Evolutionary conservation across 2,329 filamentous ascomycete species (phyloP).

Genomic region (Aspergillus vadensis): DNA sequence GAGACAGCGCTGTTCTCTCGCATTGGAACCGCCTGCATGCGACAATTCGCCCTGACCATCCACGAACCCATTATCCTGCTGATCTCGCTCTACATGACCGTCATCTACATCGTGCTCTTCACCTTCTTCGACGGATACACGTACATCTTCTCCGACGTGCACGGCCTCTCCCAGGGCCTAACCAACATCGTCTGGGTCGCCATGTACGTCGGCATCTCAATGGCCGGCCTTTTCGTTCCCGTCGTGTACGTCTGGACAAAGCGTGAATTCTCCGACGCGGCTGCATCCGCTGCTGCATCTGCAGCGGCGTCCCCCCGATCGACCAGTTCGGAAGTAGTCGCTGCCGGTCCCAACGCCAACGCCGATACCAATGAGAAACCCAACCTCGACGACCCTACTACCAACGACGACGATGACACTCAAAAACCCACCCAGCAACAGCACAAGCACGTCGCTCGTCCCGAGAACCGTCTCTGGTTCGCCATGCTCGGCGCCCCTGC

Average conservation of each 20-base stretch:
- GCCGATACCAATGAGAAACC: neutral
- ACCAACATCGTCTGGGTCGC: constrained; percentile 54
- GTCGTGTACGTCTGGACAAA: constrained; percentile 51
- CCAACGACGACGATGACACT: neutral
- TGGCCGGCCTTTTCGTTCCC: constrained; percentile 45
- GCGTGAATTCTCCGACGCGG: constrained; percentile 45
- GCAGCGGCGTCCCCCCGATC: neutral
- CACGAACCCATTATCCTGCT: constrained; percentile 46
- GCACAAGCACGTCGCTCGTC: constrained; percentile 30
- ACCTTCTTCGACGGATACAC: constrained; percentile 52
- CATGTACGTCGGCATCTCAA: constrained; percentile 49
- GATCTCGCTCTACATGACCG: constrained; percentile 36
- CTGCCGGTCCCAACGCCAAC: neutral
- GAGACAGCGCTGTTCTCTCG: constrained; percentile 45
- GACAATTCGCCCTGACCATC: constrained; percentile 54
- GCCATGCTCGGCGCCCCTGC: constrained; percentile 55
- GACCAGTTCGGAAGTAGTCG: neutral
- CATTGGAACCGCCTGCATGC: constrained; percentile 49
- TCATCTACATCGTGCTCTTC: constrained; percentile 41
- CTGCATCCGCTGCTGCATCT: constrained; percentile 13
- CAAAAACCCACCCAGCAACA: neutral
- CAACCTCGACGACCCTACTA: neutral
- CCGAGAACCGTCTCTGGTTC: constrained; percentile 59
- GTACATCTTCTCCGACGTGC: constrained; percentile 55
- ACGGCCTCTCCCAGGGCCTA: constrained; percentile 51